Percentiles rank a stretch among this genome's conserved stretches.
Conservation (phyloP, 306 rosid genomes). For the Begonia fuchsioides region DNA sequence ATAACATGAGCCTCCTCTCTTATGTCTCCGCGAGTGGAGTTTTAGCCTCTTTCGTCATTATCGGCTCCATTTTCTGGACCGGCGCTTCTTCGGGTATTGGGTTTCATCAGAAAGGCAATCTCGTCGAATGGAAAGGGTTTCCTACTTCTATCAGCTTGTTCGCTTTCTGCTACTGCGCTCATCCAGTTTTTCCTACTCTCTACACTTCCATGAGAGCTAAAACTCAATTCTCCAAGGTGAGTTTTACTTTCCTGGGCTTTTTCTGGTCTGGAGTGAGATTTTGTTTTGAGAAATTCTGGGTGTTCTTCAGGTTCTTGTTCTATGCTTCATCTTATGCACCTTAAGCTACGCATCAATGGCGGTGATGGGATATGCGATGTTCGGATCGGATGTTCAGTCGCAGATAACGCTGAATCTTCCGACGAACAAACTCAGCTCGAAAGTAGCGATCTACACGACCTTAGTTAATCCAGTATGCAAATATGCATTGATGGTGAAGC, state of each 20-base stretch:
- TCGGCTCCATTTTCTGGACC: conserved; percentile 46
- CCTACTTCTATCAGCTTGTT: conserved; percentile 60
- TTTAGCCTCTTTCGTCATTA: conserved; percentile 48
- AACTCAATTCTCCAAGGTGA: conserved; percentile 70
- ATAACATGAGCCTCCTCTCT: conserved; percentile 52
- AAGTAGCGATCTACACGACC: conserved; percentile 54
- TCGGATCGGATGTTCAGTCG: conserved; percentile 38
- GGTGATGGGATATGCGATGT: conserved; percentile 57
- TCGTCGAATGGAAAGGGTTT: conserved; percentile 41
- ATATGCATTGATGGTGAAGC: conserved; percentile 61
- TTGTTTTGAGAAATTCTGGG: not conserved
- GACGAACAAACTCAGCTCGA: conserved; percentile 33
- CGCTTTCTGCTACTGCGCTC: conserved; percentile 79
- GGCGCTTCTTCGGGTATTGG: conserved; percentile 48
- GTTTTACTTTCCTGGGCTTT: conserved; percentile 6
- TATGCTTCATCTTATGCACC: conserved; percentile 45
- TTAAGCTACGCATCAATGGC: conserved; percentile 59
- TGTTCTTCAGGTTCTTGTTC: conserved; percentile 30
- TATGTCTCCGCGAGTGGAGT: conserved; percentile 81
- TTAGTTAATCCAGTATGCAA: conserved; percentile 58
- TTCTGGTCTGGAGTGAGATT: not conserved
- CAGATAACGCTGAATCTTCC: conserved; percentile 61
- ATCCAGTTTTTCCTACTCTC: conserved; percentile 75
- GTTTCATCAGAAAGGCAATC: conserved; percentile 30
- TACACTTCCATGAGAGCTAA: conserved; percentile 64